Evolutionary conservation across 176 grass and related monocot genomes (phyloP).

Genomic region (Rhynchospora tenuis): DNA sequence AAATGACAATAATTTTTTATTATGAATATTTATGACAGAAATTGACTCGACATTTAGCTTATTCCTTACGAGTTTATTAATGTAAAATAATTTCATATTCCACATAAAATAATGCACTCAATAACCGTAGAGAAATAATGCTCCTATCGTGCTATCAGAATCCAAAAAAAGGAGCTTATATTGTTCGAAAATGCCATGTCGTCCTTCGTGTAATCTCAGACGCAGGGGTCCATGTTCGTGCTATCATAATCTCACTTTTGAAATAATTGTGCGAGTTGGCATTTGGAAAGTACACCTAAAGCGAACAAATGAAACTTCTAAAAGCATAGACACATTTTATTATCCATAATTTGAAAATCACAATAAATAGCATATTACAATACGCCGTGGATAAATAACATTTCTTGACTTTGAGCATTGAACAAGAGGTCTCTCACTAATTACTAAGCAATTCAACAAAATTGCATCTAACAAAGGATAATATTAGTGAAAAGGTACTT

Average conservation of each 20-base stretch:
- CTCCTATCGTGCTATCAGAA: neutral
- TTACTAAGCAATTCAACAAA: neutral
- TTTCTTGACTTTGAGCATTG: neutral
- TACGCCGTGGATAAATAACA: neutral
- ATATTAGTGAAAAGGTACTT: neutral
- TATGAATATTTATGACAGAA: no score
- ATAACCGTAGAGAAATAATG: no score
- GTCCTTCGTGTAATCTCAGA: neutral
- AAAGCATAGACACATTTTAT: neutral
- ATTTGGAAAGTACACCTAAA: neutral
- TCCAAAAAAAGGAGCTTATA: neutral
- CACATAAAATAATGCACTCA: no score
- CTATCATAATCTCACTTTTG: neutral
- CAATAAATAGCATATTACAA: neutral
- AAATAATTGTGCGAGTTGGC: neutral
- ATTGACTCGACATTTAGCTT: no score
- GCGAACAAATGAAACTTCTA: neutral
- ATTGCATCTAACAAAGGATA: neutral
- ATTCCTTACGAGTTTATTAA: no score
- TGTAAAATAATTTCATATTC: no score
- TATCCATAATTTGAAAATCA: neutral
- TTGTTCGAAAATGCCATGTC: neutral
- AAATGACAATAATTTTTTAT: no score
- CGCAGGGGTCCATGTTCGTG: neutral
- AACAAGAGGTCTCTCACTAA: conserved; percentile 3